Evolutionary conservation across 2,329 filamentous ascomycete species (phyloP), one percentile per base, ranked within the genome.

Genomic region (Cladobotryum protrusum): DNA sequence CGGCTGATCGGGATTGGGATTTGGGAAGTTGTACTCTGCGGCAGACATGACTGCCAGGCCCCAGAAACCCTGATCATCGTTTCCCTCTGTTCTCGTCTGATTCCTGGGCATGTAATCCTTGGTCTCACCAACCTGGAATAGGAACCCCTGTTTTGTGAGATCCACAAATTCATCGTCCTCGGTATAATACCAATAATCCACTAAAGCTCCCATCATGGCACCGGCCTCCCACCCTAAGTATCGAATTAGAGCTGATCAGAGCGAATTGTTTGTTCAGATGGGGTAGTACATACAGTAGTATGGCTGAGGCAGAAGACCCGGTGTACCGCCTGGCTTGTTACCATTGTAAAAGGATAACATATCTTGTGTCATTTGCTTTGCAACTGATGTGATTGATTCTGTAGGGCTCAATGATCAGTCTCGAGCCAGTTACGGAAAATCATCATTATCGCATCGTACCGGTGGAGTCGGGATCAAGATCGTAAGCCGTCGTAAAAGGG

Each of bases 181-280:
- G 0, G 87, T 92, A 63, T 89, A 88, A 63, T 84, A 87, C 87
- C 87, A 95, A 65, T 93, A 93, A 60, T 93, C 87, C 47, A 95
- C 75, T 54, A 93, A 71, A 2, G 85, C 74, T 18, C 79, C 80
- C 67, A 83, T 75, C 73, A 91, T 82, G 50, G 86, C 86, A 47
- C 87, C 87, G 11, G 76, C 85, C 68, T 87, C 85, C 87, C 83
- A 90, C 78, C 78, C 77, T 80, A 50, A 9, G 49, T 43, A 9
- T 48, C 36, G 34, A 19, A 24, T 39, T 39, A 49, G 46, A 34
- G n/a, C 29, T 12, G 35, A 24, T n/a, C 37, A 3, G 14, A 18
- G 24, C 4, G 35, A 43, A 24, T 19, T 42, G 29, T 9, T 37
- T 20, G 18, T 48, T 40, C 20, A 36, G 17, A 15, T 13, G 19